phyloP scores from a whole-genome alignment of 306 rosid genomes.

The Glycine soja region DNA sequence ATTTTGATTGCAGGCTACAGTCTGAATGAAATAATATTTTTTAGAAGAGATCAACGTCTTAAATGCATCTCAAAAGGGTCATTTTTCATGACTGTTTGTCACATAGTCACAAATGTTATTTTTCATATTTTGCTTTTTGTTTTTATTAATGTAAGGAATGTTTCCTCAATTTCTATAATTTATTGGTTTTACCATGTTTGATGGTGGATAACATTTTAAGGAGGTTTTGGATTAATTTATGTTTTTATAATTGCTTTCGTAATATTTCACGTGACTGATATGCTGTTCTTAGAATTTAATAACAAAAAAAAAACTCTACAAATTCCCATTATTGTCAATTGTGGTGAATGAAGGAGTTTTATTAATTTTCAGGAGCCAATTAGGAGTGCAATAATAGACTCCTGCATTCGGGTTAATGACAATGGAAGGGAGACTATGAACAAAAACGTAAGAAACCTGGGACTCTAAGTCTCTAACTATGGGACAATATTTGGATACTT shows the following conservation, averaged over 20 bases:
- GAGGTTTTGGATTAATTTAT: slow-evolving; percentile 9
- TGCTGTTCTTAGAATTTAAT: slow-evolving; percentile 5
- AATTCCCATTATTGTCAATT: background rate
- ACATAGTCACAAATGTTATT: too few species aligned
- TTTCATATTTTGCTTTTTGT: too few species aligned
- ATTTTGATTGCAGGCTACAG: too few species aligned
- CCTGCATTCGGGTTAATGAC: slow-evolving; percentile 73
- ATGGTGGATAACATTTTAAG: background rate
- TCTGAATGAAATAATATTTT: too few species aligned
- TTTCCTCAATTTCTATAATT: background rate
- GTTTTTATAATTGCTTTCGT: background rate
- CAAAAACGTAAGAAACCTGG: slow-evolving; percentile 61
- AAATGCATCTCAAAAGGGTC: background rate
- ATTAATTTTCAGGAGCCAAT: slow-evolving; percentile 69
- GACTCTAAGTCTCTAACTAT: background rate
- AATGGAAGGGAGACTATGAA: slow-evolving; percentile 77
- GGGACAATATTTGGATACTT: background rate
- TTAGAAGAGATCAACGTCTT: background rate
- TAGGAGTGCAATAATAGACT: slow-evolving; percentile 82
- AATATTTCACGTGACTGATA: background rate
- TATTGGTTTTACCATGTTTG: slow-evolving; percentile 10
- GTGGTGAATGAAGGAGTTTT: slow-evolving; percentile 29
- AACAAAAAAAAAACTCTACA: background rate
- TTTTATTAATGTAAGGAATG: background rate
- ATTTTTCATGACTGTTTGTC: too few species aligned